A percentile compares a stretch with the other conserved stretches of the same genome.
Evolutionary conservation across 2,329 filamentous ascomycete species (phyloP).

Genomic region (Calonectria hongkongensis): DNA sequence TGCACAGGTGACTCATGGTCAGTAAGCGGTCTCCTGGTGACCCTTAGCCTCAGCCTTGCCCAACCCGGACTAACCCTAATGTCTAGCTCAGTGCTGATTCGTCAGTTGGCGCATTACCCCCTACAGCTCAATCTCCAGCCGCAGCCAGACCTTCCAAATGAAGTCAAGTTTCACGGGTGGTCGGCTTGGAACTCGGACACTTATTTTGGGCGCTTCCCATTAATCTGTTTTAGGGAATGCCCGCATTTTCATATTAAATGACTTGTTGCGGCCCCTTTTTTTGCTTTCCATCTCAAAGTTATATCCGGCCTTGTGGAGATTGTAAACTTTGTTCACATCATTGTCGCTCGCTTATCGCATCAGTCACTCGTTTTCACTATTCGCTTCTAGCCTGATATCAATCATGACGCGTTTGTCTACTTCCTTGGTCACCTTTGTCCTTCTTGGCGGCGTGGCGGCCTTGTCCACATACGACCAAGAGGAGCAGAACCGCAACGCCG

Average conservation of each 20-base stretch:
- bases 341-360: neutral
- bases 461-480: conserved; percentile 2
- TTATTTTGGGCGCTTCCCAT: neutral
- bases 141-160: conserved; percentile 3
- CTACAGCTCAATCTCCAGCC: neutral
- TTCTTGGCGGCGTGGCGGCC: neutral
- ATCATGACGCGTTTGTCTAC: conserved; percentile 2
- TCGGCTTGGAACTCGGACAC: neutral
- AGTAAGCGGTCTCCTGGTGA: neutral
- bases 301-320: neutral
- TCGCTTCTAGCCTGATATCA: neutral
- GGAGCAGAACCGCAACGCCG: conserved; percentile 17
- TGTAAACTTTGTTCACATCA: neutral
- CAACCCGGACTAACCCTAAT: neutral
- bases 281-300: neutral
- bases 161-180: neutral
- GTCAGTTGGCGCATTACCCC: neutral
- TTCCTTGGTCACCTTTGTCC: neutral
- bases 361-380: neutral
- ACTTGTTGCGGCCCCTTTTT: neutral
- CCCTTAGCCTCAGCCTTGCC: neutral
- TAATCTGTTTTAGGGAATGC: neutral
- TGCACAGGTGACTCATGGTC: neutral
- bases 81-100: neutral
- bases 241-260: neutral